Percentiles rank a stretch among this genome's conserved stretches.
Evolutionary conservation across 192 early-diverging fungal genomes (phyloP).

Genomic region (Mortierella claussenii): DNA sequence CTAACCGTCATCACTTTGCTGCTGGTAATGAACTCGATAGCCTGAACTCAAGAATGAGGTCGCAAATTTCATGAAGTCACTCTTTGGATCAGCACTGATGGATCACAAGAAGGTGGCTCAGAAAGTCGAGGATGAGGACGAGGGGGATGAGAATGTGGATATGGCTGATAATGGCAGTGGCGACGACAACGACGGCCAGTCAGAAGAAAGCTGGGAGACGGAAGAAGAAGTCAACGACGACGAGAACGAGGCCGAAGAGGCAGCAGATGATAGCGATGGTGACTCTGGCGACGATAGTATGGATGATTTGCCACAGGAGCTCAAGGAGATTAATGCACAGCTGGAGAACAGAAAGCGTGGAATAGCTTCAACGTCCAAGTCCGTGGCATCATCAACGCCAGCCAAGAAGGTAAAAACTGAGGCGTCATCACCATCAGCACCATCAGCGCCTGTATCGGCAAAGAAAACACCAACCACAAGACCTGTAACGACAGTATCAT

Average conservation of each 20-base stretch:
- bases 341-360: constrained; percentile 30
- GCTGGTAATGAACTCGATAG: background rate
- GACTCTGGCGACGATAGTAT: constrained; percentile 47
- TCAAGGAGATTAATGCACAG: constrained; percentile 26
- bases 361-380: background rate
- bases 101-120: constrained; percentile 17
- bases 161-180: background rate
- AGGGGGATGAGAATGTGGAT: constrained; percentile 12
- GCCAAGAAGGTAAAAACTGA: constrained; percentile 13
- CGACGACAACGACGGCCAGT: background rate
- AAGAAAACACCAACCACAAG: background rate
- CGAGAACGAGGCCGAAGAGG: background rate
- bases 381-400: background rate
- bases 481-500: background rate
- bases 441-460: background rate
- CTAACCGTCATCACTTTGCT: background rate
- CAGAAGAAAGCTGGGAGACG: constrained; percentile 30
- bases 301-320: constrained; percentile 46
- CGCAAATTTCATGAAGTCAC: constrained; percentile 45
- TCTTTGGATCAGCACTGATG: constrained; percentile 32
- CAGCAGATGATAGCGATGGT: background rate
- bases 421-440: no score
- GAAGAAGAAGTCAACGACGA: constrained; percentile 19
- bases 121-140: constrained; percentile 27
- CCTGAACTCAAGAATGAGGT: constrained; percentile 40